Evolutionary conservation across 2,329 filamentous ascomycete genomes (phyloP), one percentile per base, ranked within the genome.

Genomic region (Cercospora sp.): DNA sequence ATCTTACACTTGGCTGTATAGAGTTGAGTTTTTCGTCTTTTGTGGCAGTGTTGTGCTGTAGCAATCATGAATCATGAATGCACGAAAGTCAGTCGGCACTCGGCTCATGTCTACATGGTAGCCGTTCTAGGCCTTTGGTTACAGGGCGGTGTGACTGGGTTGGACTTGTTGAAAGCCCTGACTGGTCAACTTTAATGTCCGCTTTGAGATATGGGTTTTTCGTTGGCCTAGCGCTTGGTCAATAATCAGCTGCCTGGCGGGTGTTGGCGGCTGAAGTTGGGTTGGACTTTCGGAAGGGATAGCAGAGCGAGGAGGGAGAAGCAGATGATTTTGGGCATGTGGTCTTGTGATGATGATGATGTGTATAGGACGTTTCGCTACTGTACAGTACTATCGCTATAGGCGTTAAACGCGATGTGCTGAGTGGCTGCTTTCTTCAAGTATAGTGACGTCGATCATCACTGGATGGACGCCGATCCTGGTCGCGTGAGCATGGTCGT

Each of bases 401-500:
- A 51, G 36, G 36, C 60, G 23, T 30, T 33, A 28, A 18, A 16
- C 20, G 36, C 8, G 12, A 20, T 16, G 36, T 36, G 36, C 36
- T 42, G 30, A 42, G 31, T 60, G 30, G 31, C 30, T 60, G 31
- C 13, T 40, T 60, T 40, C 31, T 20, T 23, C 28, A 48, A n/a
- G 48, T 53, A 26, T 16, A 51, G 60, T 62, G 60, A 62, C 60
- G 60, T 62, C 28, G 31, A 62, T 31, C 45, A 40, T 33, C 30
- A 20, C 8, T 62, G 0, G 23, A 30, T 30, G 36, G 60, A 45
- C 31, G 60, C 26, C 13, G 60, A 62, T 45, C 60, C 36, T 16
- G 23, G 60, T 62, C 60, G 60, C 60, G 60, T 62, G 60, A 51
- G 58, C 58, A 60, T 26, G 23, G 48, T 13, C 48, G 48, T 23